A percentile compares a stretch with the other conserved stretches of the same genome.
These are phyloP conservation scores for Tylopilus subfusipes DNA, from an alignment of 768 basidiomycete genomes.

Conservation along the genomic window DNA sequence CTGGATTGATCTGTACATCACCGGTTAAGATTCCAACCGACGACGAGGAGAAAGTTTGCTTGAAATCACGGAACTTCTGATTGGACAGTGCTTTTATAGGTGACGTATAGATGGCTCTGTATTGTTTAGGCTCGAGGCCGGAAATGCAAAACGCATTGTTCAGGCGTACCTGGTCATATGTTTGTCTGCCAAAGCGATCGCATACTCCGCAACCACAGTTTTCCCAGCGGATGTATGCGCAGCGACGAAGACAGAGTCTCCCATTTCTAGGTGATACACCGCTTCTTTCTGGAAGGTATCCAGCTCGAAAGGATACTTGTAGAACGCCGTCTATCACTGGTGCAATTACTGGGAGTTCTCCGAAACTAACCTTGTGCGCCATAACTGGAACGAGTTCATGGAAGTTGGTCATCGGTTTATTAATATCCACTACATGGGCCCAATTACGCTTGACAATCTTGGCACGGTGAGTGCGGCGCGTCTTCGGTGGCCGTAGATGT, in stretches of 20 bases:
- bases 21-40: conserved; percentile 96
- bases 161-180: conserved; percentile 91
- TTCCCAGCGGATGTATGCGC: conserved; percentile 99
- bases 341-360: not conserved
- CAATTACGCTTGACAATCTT: conserved; percentile 83
- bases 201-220: conserved; percentile 98
- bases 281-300: conserved; percentile 99
- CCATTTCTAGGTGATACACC: conserved; percentile 94
- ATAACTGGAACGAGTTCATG: conserved; percentile 92
- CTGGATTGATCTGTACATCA: conserved; percentile 98
- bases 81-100: conserved; percentile 99
- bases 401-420: conserved; percentile 85
- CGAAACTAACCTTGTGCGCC: conserved; percentile 74
- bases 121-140: conserved; percentile 3
- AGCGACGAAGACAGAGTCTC: conserved; percentile 98
- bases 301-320: conserved; percentile 97
- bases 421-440: conserved; percentile 96
- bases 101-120: conserved; percentile 95
- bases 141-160: conserved; percentile 13
- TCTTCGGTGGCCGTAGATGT: conserved; percentile 52
- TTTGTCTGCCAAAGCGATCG: conserved; percentile 92
- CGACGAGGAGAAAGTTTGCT: conserved; percentile 86
- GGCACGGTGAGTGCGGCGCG: conserved; percentile 41
- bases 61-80: conserved; percentile 99
- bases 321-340: conserved; percentile 5